These are phyloP conservation scores for Entophlyctis luteolus DNA, from an alignment of 192 early-diverging fungal species.

Conservation along the genomic window DNA sequence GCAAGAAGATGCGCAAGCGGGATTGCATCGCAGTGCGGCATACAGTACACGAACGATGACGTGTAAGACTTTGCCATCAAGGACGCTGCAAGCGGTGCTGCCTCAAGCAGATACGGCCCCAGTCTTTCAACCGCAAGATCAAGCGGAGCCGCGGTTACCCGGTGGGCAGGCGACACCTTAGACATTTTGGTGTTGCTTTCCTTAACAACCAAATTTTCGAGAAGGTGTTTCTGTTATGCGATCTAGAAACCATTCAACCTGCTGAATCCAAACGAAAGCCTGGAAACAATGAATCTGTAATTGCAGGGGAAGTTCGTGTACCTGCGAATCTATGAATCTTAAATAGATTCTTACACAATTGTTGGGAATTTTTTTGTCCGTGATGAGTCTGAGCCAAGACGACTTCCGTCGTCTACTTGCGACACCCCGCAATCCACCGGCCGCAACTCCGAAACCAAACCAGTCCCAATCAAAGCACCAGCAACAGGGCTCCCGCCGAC, in stretches of 20 bases:
- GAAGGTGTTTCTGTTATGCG: too few species aligned
- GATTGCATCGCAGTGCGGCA: not conserved
- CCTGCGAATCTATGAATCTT: not conserved
- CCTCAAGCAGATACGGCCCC: not conserved
- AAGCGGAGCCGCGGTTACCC: not conserved
- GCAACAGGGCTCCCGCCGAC: constrained; percentile 21
- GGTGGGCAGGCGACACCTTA: not conserved
- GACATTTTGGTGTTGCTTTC: not conserved
- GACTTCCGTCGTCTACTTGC: constrained; percentile 74
- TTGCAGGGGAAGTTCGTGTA: too few species aligned
- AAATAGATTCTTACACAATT: not conserved
- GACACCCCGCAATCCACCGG: constrained; percentile 58
- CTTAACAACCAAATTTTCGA: too few species aligned
- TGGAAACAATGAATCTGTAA: too few species aligned
- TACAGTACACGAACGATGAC: constrained; percentile 1
- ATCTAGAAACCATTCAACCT: too few species aligned
- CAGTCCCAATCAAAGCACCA: not conserved
- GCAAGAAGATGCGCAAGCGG: not conserved
- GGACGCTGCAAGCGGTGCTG: constrained; percentile 8
- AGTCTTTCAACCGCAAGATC: not conserved
- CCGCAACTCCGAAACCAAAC: constrained; percentile 17
- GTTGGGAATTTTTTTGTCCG: not conserved
- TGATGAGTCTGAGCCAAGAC: constrained; percentile 58
- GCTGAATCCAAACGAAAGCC: too few species aligned
- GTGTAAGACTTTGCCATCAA: constrained; percentile 4